Percentiles rank a stretch among this genome's conserved stretches.
These are phyloP conservation scores for Bondarzewia mesenterica DNA, from an alignment of 1,284 basidiomycete genomes.

Conservation along the genomic window DNA sequence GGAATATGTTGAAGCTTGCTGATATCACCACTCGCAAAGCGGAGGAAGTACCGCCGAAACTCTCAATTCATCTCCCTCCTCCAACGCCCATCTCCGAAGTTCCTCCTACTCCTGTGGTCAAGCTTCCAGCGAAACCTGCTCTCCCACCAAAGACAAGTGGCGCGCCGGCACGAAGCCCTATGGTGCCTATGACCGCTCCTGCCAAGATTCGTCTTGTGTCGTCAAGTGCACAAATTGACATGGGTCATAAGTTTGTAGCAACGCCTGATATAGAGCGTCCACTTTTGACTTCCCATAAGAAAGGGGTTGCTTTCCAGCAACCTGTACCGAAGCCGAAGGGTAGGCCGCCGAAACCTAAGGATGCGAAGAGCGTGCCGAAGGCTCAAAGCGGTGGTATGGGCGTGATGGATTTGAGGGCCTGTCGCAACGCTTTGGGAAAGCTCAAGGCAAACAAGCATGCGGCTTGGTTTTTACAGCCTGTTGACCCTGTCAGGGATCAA, in stretches of 20 bases:
- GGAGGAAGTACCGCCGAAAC: conserved; percentile 84
- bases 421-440: conserved; percentile 78
- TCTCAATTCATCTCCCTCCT: conserved; percentile 77
- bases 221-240: conserved; percentile 18
- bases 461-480: conserved; percentile 75
- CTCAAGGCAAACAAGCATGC: conserved; percentile 67
- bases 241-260: background rate
- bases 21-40: conserved; percentile 85
- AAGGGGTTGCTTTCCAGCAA: conserved; percentile 7
- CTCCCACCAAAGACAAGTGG: conserved; percentile 33
- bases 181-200: conserved; percentile 32
- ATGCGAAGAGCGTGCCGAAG: conserved; percentile 48
- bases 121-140: conserved; percentile 37
- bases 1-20: conserved; percentile 87
- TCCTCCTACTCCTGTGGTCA: conserved; percentile 40
- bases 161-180: conserved; percentile 35
- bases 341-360: conserved; percentile 19
- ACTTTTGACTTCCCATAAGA: conserved; percentile 19
- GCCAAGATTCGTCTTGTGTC: conserved; percentile 50
- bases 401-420: conserved; percentile 73
- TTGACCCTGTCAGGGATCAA: conserved; percentile 82
- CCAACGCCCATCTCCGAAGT: conserved; percentile 65
- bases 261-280: conserved; percentile 17
- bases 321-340: conserved; percentile 11
- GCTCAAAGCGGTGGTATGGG: conserved; percentile 80